Base-by-base conservation (phyloP, 257 asterid genomes). In the Eucommia ulmoides region DNA sequence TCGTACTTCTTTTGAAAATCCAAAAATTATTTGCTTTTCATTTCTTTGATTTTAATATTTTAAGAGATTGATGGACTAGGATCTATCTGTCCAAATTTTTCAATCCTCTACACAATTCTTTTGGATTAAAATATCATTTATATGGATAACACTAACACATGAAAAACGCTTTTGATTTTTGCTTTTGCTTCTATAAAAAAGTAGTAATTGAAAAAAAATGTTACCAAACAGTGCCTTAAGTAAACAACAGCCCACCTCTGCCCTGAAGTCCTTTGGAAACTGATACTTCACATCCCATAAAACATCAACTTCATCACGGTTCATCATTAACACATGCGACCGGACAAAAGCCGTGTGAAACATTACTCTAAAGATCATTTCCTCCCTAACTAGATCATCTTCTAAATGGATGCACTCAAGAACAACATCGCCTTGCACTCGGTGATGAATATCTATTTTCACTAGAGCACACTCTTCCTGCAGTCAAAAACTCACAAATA, bases 401-500 rank as follows among this genome's bases (percentile, higher is more conserved):
- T 86, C 93, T 60, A 86, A 67, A 70, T 91, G 99, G 62, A 83
- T 74, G 61, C 95, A 91, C 75, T 91, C 99, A 26, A 91, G 80
- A 62, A 91, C 94, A 62, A 83, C 68, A 72, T 91, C 99, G 51
- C 99, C 95, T 73, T 79, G 93, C 58, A 87, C 76, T 45, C 79
- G 91, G 65, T 73, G 69, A 53, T 64, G 77, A 12, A 91, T 76
- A 70, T 87, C 80, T 44, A 91, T 67, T 72, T 83, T 87, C 62
- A 86, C 89, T 45, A 79, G 73, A 46, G 78, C 85, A 55, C 97
- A 83, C 57, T 86, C 97, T 51, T 77, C 99, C 97, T 91, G 94
- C 74, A 62, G 42, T 52, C 65, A 66, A 57, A 72, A 35, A 41
- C 41, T 50, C n/a, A n/a, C n/a, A n/a, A n/a, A 70, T 51, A 65